Base-by-base conservation (phyloP, 352 stramenopile genomes). In the Pythium myriotylum region DNA sequence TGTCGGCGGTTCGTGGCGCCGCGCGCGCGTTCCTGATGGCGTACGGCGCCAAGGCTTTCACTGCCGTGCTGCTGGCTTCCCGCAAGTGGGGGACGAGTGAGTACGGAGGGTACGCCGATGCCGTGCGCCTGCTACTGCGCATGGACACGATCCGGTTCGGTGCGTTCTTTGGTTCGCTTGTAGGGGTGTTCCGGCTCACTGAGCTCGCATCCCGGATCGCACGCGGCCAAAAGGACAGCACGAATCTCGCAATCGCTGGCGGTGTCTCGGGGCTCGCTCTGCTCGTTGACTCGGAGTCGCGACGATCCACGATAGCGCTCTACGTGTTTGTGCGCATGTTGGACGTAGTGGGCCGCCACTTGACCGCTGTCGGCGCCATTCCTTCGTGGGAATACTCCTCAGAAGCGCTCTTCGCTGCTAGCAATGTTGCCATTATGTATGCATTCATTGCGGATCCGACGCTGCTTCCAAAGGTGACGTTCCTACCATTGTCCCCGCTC, bases 301-400 rank as follows among this genome's bases (percentile, higher is more conserved):
- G 86, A 9, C 83, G 84, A 10, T 84, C 48, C 37, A 89, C 83
- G 22, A 88, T 94, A 50, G 81, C 86, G 56, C 72, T 95, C 40
- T 95, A 95, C 66, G 86, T 93, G 50, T 92, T 95, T 58, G 79
- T 94, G 37, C 82, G 84, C 41, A 92, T 93, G 83, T 66, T 95
- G 29, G 84, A 95, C 62, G 74, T 95, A 5, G 73, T 92, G 13
- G 81, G 82, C 19, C 83, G 86, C 40, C 83, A 91, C 47, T 70
- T 92, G 32, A 80, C 75, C 48, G 77, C 77, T 2, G 72, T 77
- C 24, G 76, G 74, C 6, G 58, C 73, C 32, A 56, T 93, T 14
- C 80, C 81, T 1, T 73, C 70, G 19, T 85, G 76, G 72, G 58
- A 74, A 27, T 90, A 91, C 65, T 85, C 82, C 59, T 84, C 80